Base-by-base conservation (phyloP, 2,329 filamentous ascomycete species). In the Talaromyces sp. region DNA sequence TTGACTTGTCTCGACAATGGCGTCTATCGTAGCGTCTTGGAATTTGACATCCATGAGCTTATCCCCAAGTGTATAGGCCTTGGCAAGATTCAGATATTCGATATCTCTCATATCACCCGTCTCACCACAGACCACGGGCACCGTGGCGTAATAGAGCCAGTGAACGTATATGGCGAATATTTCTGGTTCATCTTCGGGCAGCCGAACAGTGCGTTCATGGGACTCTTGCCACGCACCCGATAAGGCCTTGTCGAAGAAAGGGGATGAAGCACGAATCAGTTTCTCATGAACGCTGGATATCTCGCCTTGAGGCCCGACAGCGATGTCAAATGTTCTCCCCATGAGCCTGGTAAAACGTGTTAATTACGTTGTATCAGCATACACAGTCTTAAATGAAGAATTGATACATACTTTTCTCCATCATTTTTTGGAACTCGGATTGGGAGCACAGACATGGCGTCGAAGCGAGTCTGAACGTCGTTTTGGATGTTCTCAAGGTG, bases 251-350 rank as follows among this genome's bases (percentile, higher is more conserved):
- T 65, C 63, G 37, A 69, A 68, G 14, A 49, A 63, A 2, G 63
- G 19, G 62, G 66, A 56, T 3, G 54, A 50, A 13, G 22, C 19
- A 16, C 54, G 54, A 8, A 58, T 41, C 35, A 67, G 54, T 24
- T 27, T 24, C 35, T 68, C 63, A 31, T 69, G 66, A 13, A 69
- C 60, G 75, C 22, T 52, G 24, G 41, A 63, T 6, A 47, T 4
- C 31, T 63, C n/a, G 31, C 3, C 16, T 6, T n/a, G 39, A 27
- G 27, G 27, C 27, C 60, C 64, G 5, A 66, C 64, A 31, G 63
- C 16, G 31, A 50, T 13, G 2, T 33, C 71, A 22, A 71, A 68
- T 31, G 72, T 70, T 22, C 81, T 79, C 47, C 82, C 82, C 45
- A 4, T 35, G 37, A 89, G 22, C 39, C 60, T 63, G 1, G n/a